Base-by-base conservation (phyloP, 2,329 filamentous ascomycete species). In the Colletotrichum aenigma region DNA sequence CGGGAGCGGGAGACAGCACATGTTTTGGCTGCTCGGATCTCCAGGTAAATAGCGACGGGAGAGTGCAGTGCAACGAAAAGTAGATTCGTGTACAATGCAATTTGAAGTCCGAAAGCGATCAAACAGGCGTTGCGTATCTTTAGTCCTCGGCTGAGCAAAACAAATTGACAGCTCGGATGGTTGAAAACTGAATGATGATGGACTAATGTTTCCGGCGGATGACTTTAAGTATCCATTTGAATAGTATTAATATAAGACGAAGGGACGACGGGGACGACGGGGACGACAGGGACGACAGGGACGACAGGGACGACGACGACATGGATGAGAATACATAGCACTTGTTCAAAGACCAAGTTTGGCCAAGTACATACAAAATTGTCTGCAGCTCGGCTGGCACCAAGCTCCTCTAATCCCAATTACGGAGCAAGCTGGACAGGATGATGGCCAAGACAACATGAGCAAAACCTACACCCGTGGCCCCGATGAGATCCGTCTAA, bases 61-160 rank as follows among this genome's bases (percentile, higher is more conserved):
- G 38, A 12, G 38, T 48, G 38, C 38, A 48, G 38, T 48, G 38
- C 38, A 48, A 48, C 38, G 9, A 4, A 0, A n/a, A n/a, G 9
- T 48, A 48, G 38, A 48, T 9, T 48, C 38, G 18, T n/a, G 1
- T 48, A 6, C 5, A 48, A 2, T n/a, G 1, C 1, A 6, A 0
- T n/a, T 48, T 12, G 9, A n/a, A 12, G 18, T 12, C 18, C 0
- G 38, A 12, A 48, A 48, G 38, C 18, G 38, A 43, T 43, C 38
- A 43, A 16, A 4, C 2, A 38, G 36, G 36, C 15, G 36, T 38
- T 38, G 15, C 34, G 7, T 18, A 2, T 38, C 0, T 16, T 18
- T 38, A 38, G 36, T 38, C 0, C 36, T 38, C 36, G 15, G 0
- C 15, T 0, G 15, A 0, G 36, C 7, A 9, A 38, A 38, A 2